phyloP scores from a whole-genome alignment of 345 rosid genomes.

The Excoecaria cochinchinensis region DNA sequence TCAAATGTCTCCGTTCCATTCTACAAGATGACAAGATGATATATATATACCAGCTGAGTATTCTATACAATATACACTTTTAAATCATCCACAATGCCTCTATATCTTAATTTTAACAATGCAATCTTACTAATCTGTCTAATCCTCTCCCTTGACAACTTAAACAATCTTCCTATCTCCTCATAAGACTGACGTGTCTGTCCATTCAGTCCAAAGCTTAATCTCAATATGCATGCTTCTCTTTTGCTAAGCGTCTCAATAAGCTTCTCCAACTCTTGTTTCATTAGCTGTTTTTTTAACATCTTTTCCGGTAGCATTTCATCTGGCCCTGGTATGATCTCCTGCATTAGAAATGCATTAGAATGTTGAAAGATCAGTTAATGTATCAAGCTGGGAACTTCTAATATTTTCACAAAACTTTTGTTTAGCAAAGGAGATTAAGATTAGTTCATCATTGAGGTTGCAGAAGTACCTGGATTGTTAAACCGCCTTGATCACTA shows the following conservation, averaged over 20 bases:
- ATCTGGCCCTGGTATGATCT: constrained; percentile 51
- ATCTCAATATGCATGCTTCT: constrained; percentile 46
- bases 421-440: background rate
- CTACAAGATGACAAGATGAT: too few relatives aligned
- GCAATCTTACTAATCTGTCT: constrained; percentile 51
- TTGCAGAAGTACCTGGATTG: constrained; percentile 39
- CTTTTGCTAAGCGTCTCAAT: constrained; percentile 18
- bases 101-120: constrained; percentile 35
- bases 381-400: background rate
- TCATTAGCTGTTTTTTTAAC: constrained; percentile 32
- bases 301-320: constrained; percentile 44
- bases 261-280: constrained; percentile 21
- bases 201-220: constrained; percentile 46
- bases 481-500: constrained; percentile 40
- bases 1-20: too few relatives aligned
- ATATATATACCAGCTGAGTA: constrained; percentile 15
- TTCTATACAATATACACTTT: constrained; percentile 33
- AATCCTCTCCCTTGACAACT: constrained; percentile 52
- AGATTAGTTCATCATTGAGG: background rate
- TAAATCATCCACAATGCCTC: constrained; percentile 28
- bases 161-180: constrained; percentile 45
- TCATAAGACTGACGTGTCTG: constrained; percentile 44
- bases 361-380: background rate
- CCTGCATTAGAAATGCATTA: constrained; percentile 30
- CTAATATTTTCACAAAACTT: too few relatives aligned